These are phyloP conservation scores for Wickerhamiella kazuoi DNA, from an alignment of 805 yeast species.

Conservation along the genomic window DNA sequence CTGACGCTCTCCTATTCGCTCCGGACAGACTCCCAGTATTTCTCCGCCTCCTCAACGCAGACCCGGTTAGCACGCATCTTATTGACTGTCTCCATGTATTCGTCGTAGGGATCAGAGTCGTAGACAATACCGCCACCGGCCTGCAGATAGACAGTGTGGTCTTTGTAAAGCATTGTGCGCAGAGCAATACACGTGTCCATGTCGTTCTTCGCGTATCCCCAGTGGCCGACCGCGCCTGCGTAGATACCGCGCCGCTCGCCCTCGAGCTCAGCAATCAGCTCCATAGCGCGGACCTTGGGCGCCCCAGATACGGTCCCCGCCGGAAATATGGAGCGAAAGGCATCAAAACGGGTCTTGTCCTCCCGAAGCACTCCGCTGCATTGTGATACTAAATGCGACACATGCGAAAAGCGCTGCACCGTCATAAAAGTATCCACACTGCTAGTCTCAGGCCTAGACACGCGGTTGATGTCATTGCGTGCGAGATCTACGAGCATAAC, in stretches of 20 bases:
- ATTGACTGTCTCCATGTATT: slow-evolving; percentile 90
- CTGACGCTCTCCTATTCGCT: no score
- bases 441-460: slow-evolving; percentile 76
- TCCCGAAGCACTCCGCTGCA: slow-evolving; percentile 78
- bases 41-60: slow-evolving; percentile 85
- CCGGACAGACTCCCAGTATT: slow-evolving; percentile 18
- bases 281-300: slow-evolving; percentile 95
- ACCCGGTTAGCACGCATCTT: slow-evolving; percentile 87
- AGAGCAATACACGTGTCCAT: slow-evolving; percentile 98
- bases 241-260: slow-evolving; percentile 87
- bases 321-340: slow-evolving; percentile 93
- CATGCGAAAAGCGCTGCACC: slow-evolving; percentile 89
- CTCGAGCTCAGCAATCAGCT: slow-evolving; percentile 75
- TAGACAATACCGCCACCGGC: slow-evolving; percentile 98
- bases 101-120: slow-evolving; percentile 90
- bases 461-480: slow-evolving; percentile 84
- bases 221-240: slow-evolving; percentile 97
- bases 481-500: slow-evolving; percentile 97
- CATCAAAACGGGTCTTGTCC: slow-evolving; percentile 84
- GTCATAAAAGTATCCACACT: slow-evolving; percentile 75
- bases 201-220: slow-evolving; percentile 87
- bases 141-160: slow-evolving; percentile 79
- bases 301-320: slow-evolving; percentile 99
- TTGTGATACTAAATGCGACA: slow-evolving; percentile 88
- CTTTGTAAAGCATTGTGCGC: slow-evolving; percentile 90